Conservation (phyloP, 768 basidiomycete species). For the Pleurotus giganteus region DNA sequence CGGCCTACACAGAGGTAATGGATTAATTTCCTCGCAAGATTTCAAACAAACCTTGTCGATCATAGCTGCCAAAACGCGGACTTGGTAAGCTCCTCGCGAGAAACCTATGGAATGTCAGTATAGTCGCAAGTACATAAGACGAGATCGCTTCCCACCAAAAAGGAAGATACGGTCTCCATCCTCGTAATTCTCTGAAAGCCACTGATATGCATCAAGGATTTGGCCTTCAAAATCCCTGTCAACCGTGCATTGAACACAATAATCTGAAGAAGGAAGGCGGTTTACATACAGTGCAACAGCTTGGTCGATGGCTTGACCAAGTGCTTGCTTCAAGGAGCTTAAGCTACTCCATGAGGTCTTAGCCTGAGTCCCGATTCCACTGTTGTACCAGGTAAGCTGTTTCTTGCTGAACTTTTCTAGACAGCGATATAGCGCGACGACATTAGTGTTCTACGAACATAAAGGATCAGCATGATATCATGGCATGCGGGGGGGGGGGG, state of each 20-base stretch:
- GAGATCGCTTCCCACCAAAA: slow-evolving; percentile 29
- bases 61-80: slow-evolving; percentile 42
- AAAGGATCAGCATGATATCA: neutral
- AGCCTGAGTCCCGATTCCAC: slow-evolving; percentile 29
- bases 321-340: slow-evolving; percentile 14
- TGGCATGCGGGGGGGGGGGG: neutral
- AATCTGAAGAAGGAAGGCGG: neutral
- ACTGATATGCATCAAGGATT: slow-evolving; percentile 36
- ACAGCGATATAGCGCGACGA: slow-evolving; percentile 23
- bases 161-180: slow-evolving; percentile 38
- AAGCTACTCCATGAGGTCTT: slow-evolving; percentile 15
- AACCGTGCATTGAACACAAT: neutral
- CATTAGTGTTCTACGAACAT: slow-evolving; percentile 25
- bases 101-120: slow-evolving; percentile 32
- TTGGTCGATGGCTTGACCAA: slow-evolving; percentile 14
- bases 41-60: slow-evolving; percentile 30
- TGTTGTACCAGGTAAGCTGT: slow-evolving; percentile 28
- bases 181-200: slow-evolving; percentile 38
- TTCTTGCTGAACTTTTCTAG: slow-evolving; percentile 17
- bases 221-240: slow-evolving; percentile 33
- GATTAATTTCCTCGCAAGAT: neutral
- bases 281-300: slow-evolving; percentile 16
- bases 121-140: neutral
- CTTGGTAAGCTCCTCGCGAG: slow-evolving; percentile 49
- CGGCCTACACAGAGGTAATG: slow-evolving; percentile 29